A percentile compares a stretch with the other conserved stretches of the same genome.
These are phyloP conservation scores for Pichia thaimueangensis DNA, from an alignment of 805 yeast species.

Conservation along the genomic window DNA sequence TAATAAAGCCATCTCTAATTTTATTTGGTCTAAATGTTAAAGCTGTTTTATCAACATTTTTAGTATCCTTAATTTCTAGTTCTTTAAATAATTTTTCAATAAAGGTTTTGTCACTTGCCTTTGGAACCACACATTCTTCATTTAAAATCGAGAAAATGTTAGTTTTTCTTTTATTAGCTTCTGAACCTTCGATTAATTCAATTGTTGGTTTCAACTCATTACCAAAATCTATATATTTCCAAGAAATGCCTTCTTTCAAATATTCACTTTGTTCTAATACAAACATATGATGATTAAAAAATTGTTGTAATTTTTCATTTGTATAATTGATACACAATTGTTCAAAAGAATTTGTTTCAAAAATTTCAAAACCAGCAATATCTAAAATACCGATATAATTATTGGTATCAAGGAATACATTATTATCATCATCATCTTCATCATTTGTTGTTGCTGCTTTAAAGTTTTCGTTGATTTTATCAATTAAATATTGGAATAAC, in stretches of 20 bases:
- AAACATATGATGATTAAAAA: slow-evolving; percentile 56
- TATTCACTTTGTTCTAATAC: slow-evolving; percentile 57
- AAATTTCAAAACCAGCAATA: slow-evolving; percentile 59
- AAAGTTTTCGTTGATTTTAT: slow-evolving; percentile 65
- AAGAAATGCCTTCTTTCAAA: slow-evolving; percentile 50
- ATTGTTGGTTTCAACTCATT: slow-evolving; percentile 92
- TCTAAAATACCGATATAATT: slow-evolving; percentile 53
- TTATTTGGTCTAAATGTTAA: slow-evolving; percentile 65
- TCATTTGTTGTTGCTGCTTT: not conserved
- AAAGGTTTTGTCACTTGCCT: slow-evolving; percentile 76
- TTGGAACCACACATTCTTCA: slow-evolving; percentile 94
- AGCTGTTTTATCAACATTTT: slow-evolving; percentile 19
- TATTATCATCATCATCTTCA: not conserved
- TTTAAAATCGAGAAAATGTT: slow-evolving; percentile 84
- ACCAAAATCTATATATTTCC: slow-evolving; percentile 88
- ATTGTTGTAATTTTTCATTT: slow-evolving; percentile 55
- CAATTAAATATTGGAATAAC: slow-evolving; percentile 70
- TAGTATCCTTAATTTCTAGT: slow-evolving; percentile 43
- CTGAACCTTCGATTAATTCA: slow-evolving; percentile 71
- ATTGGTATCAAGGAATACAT: slow-evolving; percentile 11
- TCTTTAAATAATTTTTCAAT: slow-evolving; percentile 67
- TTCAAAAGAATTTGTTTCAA: slow-evolving; percentile 51
- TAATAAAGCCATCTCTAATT: slow-evolving; percentile 67
- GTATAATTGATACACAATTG: slow-evolving; percentile 57
- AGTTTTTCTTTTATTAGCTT: slow-evolving; percentile 41